Percentiles rank a stretch among this genome's conserved stretches.
phyloP scores from a whole-genome alignment of 441 rosid genomes.

The Geranium incanum region DNA sequence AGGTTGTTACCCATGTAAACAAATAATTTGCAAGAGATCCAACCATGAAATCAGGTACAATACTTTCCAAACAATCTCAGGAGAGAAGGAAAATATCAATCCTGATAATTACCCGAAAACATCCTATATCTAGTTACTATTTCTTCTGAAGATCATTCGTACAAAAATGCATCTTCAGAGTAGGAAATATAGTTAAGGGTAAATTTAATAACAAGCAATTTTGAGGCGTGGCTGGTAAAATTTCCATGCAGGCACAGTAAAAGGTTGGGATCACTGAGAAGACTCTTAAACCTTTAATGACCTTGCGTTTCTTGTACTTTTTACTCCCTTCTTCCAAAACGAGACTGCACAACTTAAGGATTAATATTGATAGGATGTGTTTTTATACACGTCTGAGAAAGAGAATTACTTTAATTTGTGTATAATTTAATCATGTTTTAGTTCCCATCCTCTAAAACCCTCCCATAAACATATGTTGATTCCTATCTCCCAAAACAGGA shows the following conservation, averaged over 20 bases:
- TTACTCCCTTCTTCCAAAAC: neutral
- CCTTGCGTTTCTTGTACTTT: neutral
- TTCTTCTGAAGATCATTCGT: neutral
- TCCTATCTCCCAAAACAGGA: too few species aligned
- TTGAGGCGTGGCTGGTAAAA: neutral
- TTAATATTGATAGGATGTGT: neutral
- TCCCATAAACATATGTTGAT: too few species aligned
- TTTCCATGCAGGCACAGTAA: neutral
- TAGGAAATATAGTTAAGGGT: neutral
- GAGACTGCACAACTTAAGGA: neutral
- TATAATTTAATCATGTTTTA: too few species aligned
- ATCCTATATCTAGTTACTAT: neutral
- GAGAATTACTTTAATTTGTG: too few species aligned
- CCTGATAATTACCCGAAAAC: neutral
- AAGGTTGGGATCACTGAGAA: neutral
- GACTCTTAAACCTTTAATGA: constrained; percentile 1
- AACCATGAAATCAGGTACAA: neutral
- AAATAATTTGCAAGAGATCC: neutral
- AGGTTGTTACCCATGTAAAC: too few species aligned
- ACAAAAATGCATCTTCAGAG: neutral
- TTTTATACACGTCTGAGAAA: too few species aligned
- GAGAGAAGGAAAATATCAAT: neutral
- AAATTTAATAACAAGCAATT: neutral
- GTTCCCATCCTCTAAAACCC: too few species aligned
- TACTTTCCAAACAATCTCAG: neutral